A percentile compares a stretch with the other conserved stretches of the same genome.
phyloP scores from a whole-genome alignment of 495 filamentous ascomycete genomes.

The Beverwykella pulmonaria region DNA sequence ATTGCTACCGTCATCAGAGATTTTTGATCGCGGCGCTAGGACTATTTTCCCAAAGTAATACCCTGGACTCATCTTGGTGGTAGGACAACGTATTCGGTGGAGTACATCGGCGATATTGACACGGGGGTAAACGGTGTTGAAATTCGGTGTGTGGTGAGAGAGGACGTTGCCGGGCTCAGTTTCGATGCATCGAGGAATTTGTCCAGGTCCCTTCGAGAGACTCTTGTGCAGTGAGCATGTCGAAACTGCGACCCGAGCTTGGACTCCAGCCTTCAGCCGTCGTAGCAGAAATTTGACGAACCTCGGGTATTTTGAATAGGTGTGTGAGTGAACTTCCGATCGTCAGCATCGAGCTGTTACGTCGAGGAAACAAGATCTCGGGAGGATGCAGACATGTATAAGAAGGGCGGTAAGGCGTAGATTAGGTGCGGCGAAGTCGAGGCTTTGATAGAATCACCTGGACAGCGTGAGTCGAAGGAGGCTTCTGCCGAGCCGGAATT shows the following conservation, averaged over 20 bases:
- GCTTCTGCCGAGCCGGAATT: background rate
- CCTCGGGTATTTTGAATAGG: slow-evolving; percentile 13
- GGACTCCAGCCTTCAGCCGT: slow-evolving; percentile 1
- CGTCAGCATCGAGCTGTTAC: slow-evolving; percentile 18
- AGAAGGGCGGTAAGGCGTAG: background rate
- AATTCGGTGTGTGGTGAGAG: background rate
- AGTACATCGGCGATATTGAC: background rate
- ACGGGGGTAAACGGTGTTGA: too few species aligned
- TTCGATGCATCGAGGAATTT: background rate
- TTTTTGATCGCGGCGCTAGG: background rate
- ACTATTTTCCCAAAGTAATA: background rate
- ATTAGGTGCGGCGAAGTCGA: slow-evolving; percentile 14
- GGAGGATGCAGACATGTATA: background rate
- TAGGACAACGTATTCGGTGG: background rate
- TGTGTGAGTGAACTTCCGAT: background rate
- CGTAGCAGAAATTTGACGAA: slow-evolving; percentile 11
- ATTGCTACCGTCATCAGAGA: background rate
- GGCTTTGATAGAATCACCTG: background rate
- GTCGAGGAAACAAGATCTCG: background rate
- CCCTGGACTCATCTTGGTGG: background rate
- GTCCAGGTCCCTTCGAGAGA: background rate
- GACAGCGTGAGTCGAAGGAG: background rate
- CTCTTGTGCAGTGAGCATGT: background rate
- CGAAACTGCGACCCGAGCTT: background rate
- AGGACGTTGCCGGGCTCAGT: background rate